Percentiles rank a stretch among this genome's conserved stretches.
These are phyloP conservation scores for Ilex paraguariensis DNA, from an alignment of 305 asterid genomes.

Conservation along the genomic window DNA sequence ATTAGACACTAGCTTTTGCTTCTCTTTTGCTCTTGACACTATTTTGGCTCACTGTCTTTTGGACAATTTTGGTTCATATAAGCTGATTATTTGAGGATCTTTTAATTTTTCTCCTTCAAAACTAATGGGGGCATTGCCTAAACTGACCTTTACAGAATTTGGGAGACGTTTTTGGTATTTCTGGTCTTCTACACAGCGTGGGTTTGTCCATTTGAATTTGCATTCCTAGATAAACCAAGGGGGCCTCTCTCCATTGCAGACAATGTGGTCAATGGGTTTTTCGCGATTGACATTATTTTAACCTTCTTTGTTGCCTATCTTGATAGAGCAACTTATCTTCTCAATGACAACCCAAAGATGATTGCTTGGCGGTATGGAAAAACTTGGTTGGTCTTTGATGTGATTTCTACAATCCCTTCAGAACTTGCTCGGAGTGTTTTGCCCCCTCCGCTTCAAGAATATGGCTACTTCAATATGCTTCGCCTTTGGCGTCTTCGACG, in stretches of 20 bases:
- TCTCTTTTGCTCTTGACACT: no score
- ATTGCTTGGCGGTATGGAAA: slow-evolving; percentile 52
- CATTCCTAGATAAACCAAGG: slow-evolving; percentile 45
- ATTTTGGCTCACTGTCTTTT: no score
- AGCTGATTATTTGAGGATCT: no score
- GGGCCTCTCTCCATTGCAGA: slow-evolving; percentile 40
- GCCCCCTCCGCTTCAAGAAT: slow-evolving; percentile 27
- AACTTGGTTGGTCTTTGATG: slow-evolving; percentile 53
- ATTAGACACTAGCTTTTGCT: no score
- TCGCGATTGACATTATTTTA: slow-evolving; percentile 52
- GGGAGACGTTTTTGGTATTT: slow-evolving; percentile 52
- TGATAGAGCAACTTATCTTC: slow-evolving; percentile 51
- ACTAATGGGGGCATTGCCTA: no score
- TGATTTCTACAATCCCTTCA: slow-evolving; percentile 58
- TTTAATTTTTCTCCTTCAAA: no score
- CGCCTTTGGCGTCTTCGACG: slow-evolving; percentile 93
- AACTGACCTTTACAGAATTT: slow-evolving; percentile 40
- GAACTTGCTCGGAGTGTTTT: slow-evolving; percentile 32
- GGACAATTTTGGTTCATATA: no score
- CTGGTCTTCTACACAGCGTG: slow-evolving; percentile 90
- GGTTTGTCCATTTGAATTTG: slow-evolving; percentile 80
- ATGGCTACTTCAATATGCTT: slow-evolving; percentile 58
- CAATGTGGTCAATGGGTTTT: slow-evolving; percentile 54
- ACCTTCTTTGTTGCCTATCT: slow-evolving; percentile 80
- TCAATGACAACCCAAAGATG: slow-evolving; percentile 42